These are phyloP conservation scores for Bryum argenteum DNA, from an alignment of 225 moss, liverwort and hornwort genomes.

Conservation along the genomic window DNA sequence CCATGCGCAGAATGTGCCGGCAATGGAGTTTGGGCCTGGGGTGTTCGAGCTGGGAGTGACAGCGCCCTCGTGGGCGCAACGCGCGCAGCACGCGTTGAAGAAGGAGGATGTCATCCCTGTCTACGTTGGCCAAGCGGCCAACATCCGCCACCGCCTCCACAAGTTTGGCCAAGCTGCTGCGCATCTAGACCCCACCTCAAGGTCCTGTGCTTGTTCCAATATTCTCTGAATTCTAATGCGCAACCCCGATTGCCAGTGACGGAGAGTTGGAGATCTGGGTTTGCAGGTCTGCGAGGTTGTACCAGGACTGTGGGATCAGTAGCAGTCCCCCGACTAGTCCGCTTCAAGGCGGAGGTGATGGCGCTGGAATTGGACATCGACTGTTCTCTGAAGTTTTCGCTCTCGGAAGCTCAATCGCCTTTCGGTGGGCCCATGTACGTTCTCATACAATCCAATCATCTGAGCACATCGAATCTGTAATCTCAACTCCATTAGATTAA, in stretches of 20 bases:
- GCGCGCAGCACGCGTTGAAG: constrained; percentile 37
- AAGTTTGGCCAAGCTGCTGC: constrained; percentile 66
- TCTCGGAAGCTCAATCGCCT: constrained; percentile 73
- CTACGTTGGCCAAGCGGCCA: constrained; percentile 75
- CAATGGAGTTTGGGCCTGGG: constrained; percentile 63
- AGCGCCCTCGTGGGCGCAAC: constrained; percentile 31
- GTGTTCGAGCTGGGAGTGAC: constrained; percentile 88
- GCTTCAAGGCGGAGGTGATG: constrained; percentile 4
- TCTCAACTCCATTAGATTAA: no score
- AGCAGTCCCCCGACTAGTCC: constrained; percentile 8
- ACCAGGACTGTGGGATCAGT: constrained; percentile 7
- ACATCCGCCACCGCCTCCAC: constrained; percentile 70
- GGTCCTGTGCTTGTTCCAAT: no score
- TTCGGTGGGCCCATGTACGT: constrained; percentile 70
- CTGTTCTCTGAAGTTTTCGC: constrained; percentile 77
- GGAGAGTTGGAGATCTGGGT: no score
- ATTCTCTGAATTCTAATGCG: no score
- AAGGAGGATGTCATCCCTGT: constrained; percentile 66
- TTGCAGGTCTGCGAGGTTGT: constrained; percentile 23
- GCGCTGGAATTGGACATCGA: constrained; percentile 35
- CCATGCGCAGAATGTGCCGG: constrained; percentile 63
- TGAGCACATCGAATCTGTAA: no score
- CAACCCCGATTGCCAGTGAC: no score
- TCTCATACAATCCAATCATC: neutral
- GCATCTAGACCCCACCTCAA: constrained; percentile 52